Evolutionary conservation across 192 early-diverging fungal species (phyloP).

Genomic region (Nowakowskiella sp.): DNA sequence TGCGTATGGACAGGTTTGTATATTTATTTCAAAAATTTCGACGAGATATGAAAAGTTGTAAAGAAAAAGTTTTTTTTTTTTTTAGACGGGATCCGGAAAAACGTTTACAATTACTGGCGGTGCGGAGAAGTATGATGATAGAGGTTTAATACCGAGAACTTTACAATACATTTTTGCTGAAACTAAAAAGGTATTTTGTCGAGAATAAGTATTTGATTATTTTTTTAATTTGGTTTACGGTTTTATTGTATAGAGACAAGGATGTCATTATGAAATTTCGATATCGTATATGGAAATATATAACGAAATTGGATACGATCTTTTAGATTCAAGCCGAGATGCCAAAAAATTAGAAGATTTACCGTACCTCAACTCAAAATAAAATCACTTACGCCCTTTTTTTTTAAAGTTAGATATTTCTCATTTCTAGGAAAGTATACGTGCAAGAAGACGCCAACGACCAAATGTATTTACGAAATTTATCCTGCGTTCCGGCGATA

Average conservation of each 20-base stretch:
- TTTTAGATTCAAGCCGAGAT: constrained; percentile 45
- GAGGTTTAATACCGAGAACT: constrained; percentile 52
- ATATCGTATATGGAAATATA: constrained; percentile 60
- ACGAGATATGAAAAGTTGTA: not conserved
- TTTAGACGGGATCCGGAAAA: constrained; percentile 55
- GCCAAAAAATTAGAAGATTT: constrained; percentile 57
- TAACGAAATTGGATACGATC: constrained; percentile 54
- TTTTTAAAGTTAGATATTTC: not conserved
- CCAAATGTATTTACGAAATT: constrained; percentile 46
- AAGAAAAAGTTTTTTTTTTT: constrained; percentile 10
- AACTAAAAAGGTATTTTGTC: constrained; percentile 28
- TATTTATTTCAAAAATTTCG: not conserved
- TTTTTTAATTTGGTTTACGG: not conserved
- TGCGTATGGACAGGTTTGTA: constrained; percentile 47
- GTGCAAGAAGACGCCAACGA: constrained; percentile 42
- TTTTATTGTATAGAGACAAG: constrained; percentile 1
- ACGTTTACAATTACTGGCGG: constrained; percentile 64
- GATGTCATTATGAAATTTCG: constrained; percentile 31
- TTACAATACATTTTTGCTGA: constrained; percentile 52
- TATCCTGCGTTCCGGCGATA: constrained; percentile 29
- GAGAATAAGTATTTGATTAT: not conserved
- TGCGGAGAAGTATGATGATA: constrained; percentile 48
- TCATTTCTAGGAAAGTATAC: constrained; percentile 34
- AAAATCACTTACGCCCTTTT: not conserved
- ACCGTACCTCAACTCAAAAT: constrained; percentile 29